Conservation (phyloP, 2,329 filamentous ascomycete genomes). For the Leptosphaerulina australis region DNA sequence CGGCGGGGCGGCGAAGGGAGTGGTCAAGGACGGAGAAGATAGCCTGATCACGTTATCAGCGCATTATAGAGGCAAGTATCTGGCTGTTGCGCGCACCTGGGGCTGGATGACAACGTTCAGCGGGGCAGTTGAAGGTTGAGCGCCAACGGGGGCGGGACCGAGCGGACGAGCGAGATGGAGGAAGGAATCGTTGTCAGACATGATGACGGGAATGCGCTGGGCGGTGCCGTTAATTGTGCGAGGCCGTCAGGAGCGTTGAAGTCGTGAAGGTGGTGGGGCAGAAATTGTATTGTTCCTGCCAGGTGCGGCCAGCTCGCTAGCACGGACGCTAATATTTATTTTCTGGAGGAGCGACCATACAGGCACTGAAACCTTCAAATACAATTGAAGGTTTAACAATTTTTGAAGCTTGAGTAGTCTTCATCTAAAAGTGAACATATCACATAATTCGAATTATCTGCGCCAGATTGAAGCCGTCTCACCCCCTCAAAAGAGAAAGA, state of each 20-base stretch:
- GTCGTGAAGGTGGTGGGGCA: slow-evolving; percentile 22
- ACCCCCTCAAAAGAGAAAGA: neutral
- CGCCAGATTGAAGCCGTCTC: no score
- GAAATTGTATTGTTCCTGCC: slow-evolving; percentile 21
- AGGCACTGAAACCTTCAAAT: no score
- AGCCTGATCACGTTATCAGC: slow-evolving; percentile 52
- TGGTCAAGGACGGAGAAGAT: slow-evolving; percentile 80
- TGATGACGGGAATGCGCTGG: slow-evolving; percentile 57
- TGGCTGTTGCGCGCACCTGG: slow-evolving; percentile 65
- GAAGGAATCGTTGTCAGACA: slow-evolving; percentile 85
- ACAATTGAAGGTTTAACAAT: no score
- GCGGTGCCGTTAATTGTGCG: slow-evolving; percentile 14
- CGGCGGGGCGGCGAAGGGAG: slow-evolving; percentile 86
- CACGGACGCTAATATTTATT: slow-evolving; percentile 22
- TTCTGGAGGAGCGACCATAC: slow-evolving; percentile 10
- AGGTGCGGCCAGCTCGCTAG: slow-evolving; percentile 19
- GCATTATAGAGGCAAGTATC: neutral
- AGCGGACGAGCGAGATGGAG: slow-evolving; percentile 93
- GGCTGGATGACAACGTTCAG: slow-evolving; percentile 94
- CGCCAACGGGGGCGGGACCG: slow-evolving; percentile 77
- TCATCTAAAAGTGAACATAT: neutral
- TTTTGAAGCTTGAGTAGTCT: neutral
- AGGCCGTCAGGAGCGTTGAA: slow-evolving; percentile 21
- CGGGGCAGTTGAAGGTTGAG: slow-evolving; percentile 85
- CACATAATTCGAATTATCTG: neutral